Evolutionary conservation across 176 grass and related monocot species (phyloP), one percentile per base, ranked within the genome.

Genomic region (Ensete ventricosum): DNA sequence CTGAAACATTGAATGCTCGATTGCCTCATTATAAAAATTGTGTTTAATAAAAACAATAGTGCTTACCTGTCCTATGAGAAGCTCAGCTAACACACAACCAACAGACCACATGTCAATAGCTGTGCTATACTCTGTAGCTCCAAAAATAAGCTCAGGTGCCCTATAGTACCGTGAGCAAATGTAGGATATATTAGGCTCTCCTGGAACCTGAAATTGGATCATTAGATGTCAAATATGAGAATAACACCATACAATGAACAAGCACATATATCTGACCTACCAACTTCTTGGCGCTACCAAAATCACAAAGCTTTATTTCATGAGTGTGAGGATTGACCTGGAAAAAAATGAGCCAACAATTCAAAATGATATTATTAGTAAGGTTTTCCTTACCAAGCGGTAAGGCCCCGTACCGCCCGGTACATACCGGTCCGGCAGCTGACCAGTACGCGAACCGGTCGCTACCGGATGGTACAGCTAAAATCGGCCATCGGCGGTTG

Each of bases 81-180:
- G 89, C 64, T 96, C 93, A 76, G 93, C 93, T 77, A 96, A 52
- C 70, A 96, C 93, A 84, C 93, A 96, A 78, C 93, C 93, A 88
- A 96, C 93, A 90, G 93, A 96, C 93, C 93, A 96, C 76, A 96
- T 96, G 83, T 96, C 93, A 85, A 96, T 96, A 24, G 89, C 83
- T 55, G 89, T 86, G 52, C 83, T 92, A 81, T 96, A 96, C 63
- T 96, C 93, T 27, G 87, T 96, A 71, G 93, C 93, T 80, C 93
- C 93, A 84, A 96, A 96, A 86, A 96, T 96, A 64, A 96, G 81
- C 83, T 96, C 93, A 49, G 93, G 93, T 84, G 93, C 93, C 78
- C 93, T 92, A 89, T 96, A 96, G 78, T 96, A 96, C 71, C 93
- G 83, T 0, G 93, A 96, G 83, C 93, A 96, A 78, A 96, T 96